phyloP scores from a whole-genome alignment of 2,329 filamentous ascomycete species.

The Pseudocercospora cruenta region DNA sequence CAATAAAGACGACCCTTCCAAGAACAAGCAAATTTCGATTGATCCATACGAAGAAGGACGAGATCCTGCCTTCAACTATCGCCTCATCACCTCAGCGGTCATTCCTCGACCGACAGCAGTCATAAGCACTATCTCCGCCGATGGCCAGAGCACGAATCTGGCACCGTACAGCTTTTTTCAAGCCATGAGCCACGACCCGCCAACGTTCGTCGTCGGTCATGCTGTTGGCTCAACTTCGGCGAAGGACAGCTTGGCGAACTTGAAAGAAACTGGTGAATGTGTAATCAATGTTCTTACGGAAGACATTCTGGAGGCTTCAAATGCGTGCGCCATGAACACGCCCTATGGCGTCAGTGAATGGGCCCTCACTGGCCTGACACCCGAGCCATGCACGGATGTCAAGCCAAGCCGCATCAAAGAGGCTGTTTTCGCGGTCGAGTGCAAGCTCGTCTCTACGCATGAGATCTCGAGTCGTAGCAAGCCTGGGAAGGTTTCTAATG shows the following conservation, averaged over 20 bases:
- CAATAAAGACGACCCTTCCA: constrained; percentile 48
- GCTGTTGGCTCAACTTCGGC: constrained; percentile 15
- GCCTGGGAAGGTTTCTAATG: constrained; percentile 68
- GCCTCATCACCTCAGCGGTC: constrained; percentile 74
- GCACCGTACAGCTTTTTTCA: constrained; percentile 38
- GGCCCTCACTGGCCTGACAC: constrained; percentile 72
- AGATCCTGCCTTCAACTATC: constrained; percentile 75
- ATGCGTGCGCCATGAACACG: constrained; percentile 71
- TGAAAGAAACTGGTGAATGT: constrained; percentile 33
- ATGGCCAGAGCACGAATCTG: constrained; percentile 31
- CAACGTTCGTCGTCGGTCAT: constrained; percentile 26
- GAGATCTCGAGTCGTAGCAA: constrained; percentile 73
- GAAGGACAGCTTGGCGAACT: constrained; percentile 33
- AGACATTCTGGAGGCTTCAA: constrained; percentile 44
- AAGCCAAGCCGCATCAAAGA: constrained; percentile 72
- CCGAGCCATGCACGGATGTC: constrained; percentile 65
- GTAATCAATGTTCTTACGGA: constrained; percentile 29
- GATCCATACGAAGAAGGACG: constrained; percentile 74
- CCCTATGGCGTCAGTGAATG: constrained; percentile 77
- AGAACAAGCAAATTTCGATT: constrained; percentile 69
- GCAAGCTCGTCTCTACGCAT: constrained; percentile 39
- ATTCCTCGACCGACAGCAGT: constrained; percentile 27
- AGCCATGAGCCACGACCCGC: constrained; percentile 30
- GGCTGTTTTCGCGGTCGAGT: constrained; percentile 76
- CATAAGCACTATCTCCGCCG: constrained; percentile 25